Percentiles rank a stretch among this genome's conserved stretches.
These are phyloP conservation scores for Pleodorina starrii DNA, from an alignment of 139 green algal genomes.

Conservation along the genomic window DNA sequence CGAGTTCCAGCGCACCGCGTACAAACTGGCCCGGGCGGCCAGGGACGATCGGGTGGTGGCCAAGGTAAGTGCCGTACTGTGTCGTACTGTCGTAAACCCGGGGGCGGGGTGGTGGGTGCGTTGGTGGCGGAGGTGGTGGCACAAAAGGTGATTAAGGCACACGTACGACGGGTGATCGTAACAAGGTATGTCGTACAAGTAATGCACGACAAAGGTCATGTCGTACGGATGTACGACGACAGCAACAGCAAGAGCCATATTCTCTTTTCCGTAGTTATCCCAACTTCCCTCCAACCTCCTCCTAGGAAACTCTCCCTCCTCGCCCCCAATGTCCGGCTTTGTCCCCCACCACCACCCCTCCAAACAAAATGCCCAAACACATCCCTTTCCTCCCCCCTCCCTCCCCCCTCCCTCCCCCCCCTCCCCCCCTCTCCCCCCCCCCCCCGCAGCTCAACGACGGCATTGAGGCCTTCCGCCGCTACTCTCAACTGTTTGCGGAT, in stretches of 20 bases:
- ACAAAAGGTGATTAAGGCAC: too few species aligned
- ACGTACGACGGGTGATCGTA: too few species aligned
- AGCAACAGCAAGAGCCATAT: too few species aligned
- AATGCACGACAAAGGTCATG: too few species aligned
- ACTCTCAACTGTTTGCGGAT: conserved; percentile 66
- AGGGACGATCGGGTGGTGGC: conserved; percentile 72
- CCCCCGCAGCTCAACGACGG: conserved; percentile 60
- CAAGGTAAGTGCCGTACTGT: conserved; percentile 51
- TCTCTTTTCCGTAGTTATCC: too few species aligned
- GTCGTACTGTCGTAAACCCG: too few species aligned
- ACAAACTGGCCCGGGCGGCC: conserved; percentile 70
- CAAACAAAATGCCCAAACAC: not conserved
- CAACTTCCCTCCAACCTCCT: too few species aligned
- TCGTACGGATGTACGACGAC: too few species aligned
- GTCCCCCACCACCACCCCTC: not conserved
- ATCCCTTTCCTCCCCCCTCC: not conserved
- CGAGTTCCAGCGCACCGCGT: conserved; percentile 59
- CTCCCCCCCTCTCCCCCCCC: not conserved
- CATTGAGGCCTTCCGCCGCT: conserved; percentile 71
- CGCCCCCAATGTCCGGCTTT: not conserved
- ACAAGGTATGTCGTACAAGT: too few species aligned
- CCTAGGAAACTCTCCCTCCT: too few species aligned
- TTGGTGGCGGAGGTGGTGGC: too few species aligned
- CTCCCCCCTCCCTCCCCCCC: not conserved
- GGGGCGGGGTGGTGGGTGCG: too few species aligned